These are phyloP conservation scores for Manihot esculenta DNA, from an alignment of 441 rosid genomes.

Conservation along the genomic window DNA sequence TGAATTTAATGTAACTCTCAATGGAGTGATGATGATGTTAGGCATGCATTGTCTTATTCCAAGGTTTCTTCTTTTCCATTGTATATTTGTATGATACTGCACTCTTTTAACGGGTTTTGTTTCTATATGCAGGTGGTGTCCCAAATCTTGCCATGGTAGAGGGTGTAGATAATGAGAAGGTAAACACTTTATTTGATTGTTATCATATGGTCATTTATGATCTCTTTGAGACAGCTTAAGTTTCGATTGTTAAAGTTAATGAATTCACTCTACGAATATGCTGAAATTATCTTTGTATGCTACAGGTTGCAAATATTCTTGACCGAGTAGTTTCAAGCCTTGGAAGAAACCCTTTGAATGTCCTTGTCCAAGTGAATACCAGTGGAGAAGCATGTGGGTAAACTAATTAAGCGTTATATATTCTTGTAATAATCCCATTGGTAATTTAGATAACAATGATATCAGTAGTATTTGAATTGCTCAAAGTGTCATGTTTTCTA, in stretches of 20 bases:
- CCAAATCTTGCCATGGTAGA: slow-evolving; percentile 72
- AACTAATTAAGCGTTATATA: background rate
- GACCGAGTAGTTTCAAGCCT: slow-evolving; percentile 66
- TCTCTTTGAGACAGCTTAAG: background rate
- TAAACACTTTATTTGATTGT: slow-evolving; percentile 27
- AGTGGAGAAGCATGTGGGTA: slow-evolving; percentile 87
- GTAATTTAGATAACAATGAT: background rate
- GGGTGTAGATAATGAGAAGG: slow-evolving; percentile 81
- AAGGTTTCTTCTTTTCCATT: background rate
- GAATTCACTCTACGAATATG: background rate
- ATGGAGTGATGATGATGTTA: background rate
- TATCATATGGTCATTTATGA: background rate
- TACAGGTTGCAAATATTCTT: slow-evolving; percentile 73
- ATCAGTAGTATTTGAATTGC: background rate
- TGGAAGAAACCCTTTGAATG: slow-evolving; percentile 81
- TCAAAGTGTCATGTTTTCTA: background rate
- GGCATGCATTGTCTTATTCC: background rate
- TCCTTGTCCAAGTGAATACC: slow-evolving; percentile 88
- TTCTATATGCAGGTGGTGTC: slow-evolving; percentile 64
- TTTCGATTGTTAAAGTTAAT: background rate
- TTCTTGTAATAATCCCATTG: background rate
- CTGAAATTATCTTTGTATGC: slow-evolving; percentile 11
- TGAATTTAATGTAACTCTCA: background rate
- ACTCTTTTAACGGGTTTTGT: slow-evolving; percentile 13
- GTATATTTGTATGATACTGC: background rate